Base-by-base conservation (phyloP, 306 rosid species). In the Casuarina equisetifolia region DNA sequence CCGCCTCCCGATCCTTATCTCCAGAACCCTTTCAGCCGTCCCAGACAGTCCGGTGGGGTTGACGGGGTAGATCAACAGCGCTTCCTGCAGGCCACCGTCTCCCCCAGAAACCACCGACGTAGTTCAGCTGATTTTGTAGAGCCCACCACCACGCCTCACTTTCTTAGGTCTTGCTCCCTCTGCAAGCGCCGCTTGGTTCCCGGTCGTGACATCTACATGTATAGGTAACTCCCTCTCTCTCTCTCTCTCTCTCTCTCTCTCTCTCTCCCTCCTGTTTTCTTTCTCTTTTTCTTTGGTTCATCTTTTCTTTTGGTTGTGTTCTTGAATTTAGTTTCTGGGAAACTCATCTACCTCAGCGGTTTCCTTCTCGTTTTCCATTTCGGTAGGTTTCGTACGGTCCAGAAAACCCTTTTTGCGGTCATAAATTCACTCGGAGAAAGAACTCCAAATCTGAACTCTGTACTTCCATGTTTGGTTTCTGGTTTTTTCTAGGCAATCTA, bases 201-300 rank as follows among this genome's bases (percentile, higher is more conserved):
- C 9, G 84, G 83, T 51, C 94, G 96, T 11, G 99, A 95, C 87
- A 90, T 95, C 84, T 95, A 90, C 89, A 95, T 95, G 96, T 95
- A 95, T 84, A 92, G 91, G 97, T 89, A 78, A 2, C 42, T 57
- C 25, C 16, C 13, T 15, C 42, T 32, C 43, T 5, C 32, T 35
- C 36, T 69, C 35, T 13, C 6, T 32, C 36, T 36, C 16, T 67
- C 42, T 57, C 51, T 25, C 51, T 25, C 32, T 25, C 32, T 25
- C 32, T 25, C 32, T 25, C 32, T 1, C 32, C 32, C 32, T 25
- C 32, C 32, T 25, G 32, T 25, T 25, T 25, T 51, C 57, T 51
- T 15, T 15, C 6, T 15, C 0, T 50, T 9, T 9, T 48, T 48
- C 11, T 48, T 48, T 10, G 51, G 13, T 48, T 48, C 51, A 8